Evolutionary conservation across 305 asterid species (phyloP).

Genomic region (Plantago lanceolata): DNA sequence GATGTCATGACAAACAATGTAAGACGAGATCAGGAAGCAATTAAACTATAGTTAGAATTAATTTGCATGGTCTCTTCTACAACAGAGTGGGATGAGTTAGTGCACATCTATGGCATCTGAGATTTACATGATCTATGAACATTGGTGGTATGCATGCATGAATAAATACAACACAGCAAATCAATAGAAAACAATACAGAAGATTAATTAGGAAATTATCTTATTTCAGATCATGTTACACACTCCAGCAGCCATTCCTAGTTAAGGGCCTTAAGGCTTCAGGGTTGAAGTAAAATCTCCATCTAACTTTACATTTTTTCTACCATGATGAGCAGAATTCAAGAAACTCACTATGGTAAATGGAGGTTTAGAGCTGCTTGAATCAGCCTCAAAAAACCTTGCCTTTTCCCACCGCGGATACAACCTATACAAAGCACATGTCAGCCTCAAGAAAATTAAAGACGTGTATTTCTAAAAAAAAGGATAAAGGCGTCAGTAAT

Average conservation of each 20-base stretch:
- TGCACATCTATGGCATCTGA: background rate
- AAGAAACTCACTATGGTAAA: constrained; percentile 76
- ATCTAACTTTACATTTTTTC: background rate
- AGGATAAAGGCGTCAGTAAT: constrained; percentile 10
- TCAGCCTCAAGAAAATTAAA: constrained; percentile 7
- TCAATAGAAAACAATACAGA: background rate
- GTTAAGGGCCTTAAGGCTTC: background rate
- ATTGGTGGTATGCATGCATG: background rate
- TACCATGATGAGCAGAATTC: constrained; percentile 12
- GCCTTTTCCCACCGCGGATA: constrained; percentile 95
- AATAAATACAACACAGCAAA: background rate
- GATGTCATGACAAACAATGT: background rate
- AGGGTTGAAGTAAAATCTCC: background rate
- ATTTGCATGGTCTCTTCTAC: too few species aligned
- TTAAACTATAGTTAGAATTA: background rate
- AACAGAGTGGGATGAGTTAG: too few species aligned
- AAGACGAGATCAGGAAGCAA: background rate
- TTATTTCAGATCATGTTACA: background rate
- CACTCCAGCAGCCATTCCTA: background rate
- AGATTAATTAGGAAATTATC: background rate
- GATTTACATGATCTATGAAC: background rate
- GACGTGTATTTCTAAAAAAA: constrained; percentile 10
- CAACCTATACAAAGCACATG: too few species aligned
- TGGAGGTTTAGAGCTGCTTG: constrained; percentile 75
- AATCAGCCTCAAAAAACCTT: constrained; percentile 71